Percentiles rank a stretch among this genome's conserved stretches.
phyloP scores from a whole-genome alignment of 805 yeast genomes.

The Saitoella complicata region DNA sequence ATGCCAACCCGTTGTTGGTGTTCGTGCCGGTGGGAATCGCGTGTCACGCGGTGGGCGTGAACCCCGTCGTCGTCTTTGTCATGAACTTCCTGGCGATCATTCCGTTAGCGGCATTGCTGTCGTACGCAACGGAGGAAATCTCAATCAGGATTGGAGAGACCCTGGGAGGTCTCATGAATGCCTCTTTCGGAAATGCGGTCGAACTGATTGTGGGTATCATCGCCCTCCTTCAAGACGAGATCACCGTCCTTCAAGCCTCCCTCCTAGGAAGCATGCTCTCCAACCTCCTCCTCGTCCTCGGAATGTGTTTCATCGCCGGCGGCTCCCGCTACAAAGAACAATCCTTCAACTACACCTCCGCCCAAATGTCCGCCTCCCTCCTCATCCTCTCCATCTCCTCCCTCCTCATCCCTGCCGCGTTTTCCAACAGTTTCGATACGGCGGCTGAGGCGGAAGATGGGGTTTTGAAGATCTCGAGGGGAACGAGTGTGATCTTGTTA shows the following conservation, averaged over 20 bases:
- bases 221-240: slow-evolving; percentile 72
- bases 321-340: slow-evolving; percentile 79
- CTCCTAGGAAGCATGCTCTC: slow-evolving; percentile 91
- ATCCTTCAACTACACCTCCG: slow-evolving; percentile 85
- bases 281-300: slow-evolving; percentile 74
- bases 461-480: slow-evolving; percentile 66
- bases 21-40: slow-evolving; percentile 81
- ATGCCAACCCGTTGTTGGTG: slow-evolving; percentile 57
- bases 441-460: slow-evolving; percentile 25
- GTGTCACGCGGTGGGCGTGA: slow-evolving; percentile 46
- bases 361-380: slow-evolving; percentile 92
- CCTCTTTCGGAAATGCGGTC: slow-evolving; percentile 95
- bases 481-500: slow-evolving; percentile 66
- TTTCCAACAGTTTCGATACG: slow-evolving; percentile 48
- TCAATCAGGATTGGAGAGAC: slow-evolving; percentile 82
- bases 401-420: slow-evolving; percentile 86
- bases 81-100: slow-evolving; percentile 79
- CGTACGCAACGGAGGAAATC: slow-evolving; percentile 86
- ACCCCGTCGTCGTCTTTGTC: slow-evolving; percentile 41
- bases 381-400: slow-evolving; percentile 85
- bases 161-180: slow-evolving; percentile 83
- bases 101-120: slow-evolving; percentile 79
- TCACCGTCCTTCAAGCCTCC: slow-evolving; percentile 89
- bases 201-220: slow-evolving; percentile 88
- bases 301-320: slow-evolving; percentile 90